Conservation (phyloP, 2,329 filamentous ascomycete genomes). For the Alternaria sp. region DNA sequence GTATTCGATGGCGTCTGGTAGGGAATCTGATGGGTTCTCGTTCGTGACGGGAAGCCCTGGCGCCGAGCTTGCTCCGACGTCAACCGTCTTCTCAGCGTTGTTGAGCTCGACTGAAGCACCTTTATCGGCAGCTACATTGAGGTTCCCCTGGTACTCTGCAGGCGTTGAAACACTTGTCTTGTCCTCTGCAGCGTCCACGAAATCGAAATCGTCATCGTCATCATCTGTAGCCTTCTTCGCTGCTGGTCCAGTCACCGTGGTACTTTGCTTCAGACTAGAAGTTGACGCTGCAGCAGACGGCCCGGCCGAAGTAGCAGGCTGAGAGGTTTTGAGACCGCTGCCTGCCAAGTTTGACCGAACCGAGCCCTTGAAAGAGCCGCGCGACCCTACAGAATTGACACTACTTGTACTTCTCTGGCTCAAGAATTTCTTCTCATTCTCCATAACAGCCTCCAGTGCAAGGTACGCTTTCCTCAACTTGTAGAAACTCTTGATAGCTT, state of each 20-base stretch:
- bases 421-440: conserved; percentile 72
- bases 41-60: conserved; percentile 31
- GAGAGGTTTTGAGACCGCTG: conserved; percentile 17
- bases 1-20: conserved; percentile 39
- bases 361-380: conserved; percentile 32
- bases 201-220: conserved; percentile 56
- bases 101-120: conserved; percentile 35
- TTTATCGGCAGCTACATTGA: conserved; percentile 39
- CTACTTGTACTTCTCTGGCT: conserved; percentile 47
- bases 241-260: conserved; percentile 6
- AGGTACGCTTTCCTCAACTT: conserved; percentile 89
- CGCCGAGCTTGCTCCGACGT: conserved; percentile 38
- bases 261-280: conserved; percentile 25
- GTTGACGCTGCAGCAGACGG: conserved; percentile 28
- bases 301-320: conserved; percentile 9
- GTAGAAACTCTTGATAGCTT: conserved; percentile 90
- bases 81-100: conserved; percentile 29
- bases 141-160: conserved; percentile 57
- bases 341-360: conserved; percentile 24
- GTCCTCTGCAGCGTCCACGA: conserved; percentile 65
- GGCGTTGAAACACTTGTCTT: conserved; percentile 57
- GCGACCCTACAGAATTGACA: conserved; percentile 33
- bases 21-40: conserved; percentile 25
- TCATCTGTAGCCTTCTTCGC: conserved; percentile 28
- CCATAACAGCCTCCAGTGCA: conserved; percentile 79